Base-by-base conservation (phyloP, 768 basidiomycete species). In the Steccherinum ochraceum region DNA sequence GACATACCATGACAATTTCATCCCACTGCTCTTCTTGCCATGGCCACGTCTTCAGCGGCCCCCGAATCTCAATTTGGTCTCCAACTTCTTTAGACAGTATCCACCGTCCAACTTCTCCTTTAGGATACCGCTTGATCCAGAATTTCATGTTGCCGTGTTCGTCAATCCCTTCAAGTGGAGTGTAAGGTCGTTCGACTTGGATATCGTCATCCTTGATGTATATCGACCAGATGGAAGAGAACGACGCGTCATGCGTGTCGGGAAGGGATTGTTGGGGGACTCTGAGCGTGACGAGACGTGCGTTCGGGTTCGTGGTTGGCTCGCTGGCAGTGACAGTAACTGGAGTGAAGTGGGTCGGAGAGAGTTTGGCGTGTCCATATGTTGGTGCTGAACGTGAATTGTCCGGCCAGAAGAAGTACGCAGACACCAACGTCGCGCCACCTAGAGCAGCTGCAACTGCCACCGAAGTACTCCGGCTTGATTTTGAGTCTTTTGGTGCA, bases 131-230 rank as follows among this genome's bases (percentile, higher is more conserved):
- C 68, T 91, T 93, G 7, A 93, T 73, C 90, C 90, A 93, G 47
- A 93, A 79, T 30, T 70, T 70, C 72, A 93, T 83, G 43, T 72
- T 69, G 0, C 89, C 88, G 11, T 81, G 62, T 48, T 75, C 68
- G 47, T 86, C 83, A 20, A 90, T 69, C 19, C 89, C 84, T 54
- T 81, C 73, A 45, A 93, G 68, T 3, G 90, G 90, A 3, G 91
- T 93, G 61, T 92, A 93, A 12, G 88, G 83, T 49, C 90, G 69
- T 60, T 93, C 90, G 25, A 92, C 86, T 66, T 92, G 90, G 19
- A 93, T 90, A 58, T 91, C 90, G 55, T 85, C 84, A 62, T 93
- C 88, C 62, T 92, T 93, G 62, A 92, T 72, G 64, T 75, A 92
- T 12, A 93, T 69, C 35, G 87, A 86, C 79, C 82, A 92, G 52